Conservation (phyloP, 345 rosid species). For the Dovyalis caffra region DNA sequence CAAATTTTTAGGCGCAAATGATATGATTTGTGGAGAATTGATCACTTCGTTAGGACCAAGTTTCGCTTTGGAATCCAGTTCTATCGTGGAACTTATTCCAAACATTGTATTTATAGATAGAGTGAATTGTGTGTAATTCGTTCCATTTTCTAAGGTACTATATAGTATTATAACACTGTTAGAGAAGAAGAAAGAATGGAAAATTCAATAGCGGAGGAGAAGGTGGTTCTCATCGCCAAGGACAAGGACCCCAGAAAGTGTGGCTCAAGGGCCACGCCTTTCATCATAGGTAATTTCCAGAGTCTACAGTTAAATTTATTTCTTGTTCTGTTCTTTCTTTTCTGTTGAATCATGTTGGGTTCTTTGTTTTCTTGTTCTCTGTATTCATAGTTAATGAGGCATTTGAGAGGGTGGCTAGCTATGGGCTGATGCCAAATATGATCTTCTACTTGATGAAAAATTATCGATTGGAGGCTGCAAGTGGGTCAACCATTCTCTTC, state of each 20-base stretch:
- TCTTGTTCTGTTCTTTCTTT: neutral
- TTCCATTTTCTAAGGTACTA: neutral
- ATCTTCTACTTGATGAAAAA: constrained; percentile 55
- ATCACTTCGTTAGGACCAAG: too few relatives aligned
- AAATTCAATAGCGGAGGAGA: neutral
- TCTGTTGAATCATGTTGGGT: neutral
- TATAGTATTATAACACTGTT: neutral
- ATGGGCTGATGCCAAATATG: constrained; percentile 70
- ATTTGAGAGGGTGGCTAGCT: constrained; percentile 78
- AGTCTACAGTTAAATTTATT: neutral
- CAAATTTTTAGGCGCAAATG: neutral
- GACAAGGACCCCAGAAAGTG: neutral
- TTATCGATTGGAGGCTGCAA: constrained; percentile 52
- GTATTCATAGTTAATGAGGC: constrained; percentile 63
- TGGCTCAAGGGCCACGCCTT: neutral
- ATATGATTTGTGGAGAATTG: neutral
- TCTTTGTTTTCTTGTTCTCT: neutral
- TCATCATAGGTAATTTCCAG: neutral
- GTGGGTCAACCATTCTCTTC: constrained; percentile 57
- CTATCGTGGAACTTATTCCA: neutral
- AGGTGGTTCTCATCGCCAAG: neutral
- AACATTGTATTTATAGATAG: neutral
- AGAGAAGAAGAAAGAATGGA: neutral
- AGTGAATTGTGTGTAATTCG: neutral
- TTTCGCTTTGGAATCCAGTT: neutral